phyloP scores from a whole-genome alignment of 768 basidiomycete species.

The Xerocomus brunneocitrinus region DNA sequence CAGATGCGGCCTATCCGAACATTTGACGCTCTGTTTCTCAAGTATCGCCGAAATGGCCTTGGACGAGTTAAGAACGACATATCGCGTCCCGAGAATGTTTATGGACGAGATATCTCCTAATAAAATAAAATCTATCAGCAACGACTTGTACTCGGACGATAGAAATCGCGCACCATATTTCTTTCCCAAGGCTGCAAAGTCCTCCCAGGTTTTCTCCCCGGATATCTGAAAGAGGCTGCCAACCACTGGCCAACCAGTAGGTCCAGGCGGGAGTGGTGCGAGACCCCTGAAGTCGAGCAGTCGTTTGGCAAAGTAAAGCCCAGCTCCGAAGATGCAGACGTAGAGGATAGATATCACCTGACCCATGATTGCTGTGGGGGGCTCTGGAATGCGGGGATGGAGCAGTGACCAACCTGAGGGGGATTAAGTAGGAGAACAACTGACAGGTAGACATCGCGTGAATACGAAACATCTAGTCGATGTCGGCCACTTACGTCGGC shows the following conservation, averaged over 20 bases:
- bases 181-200: constrained; percentile 49
- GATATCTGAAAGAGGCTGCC: constrained; percentile 56
- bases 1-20: constrained; percentile 32
- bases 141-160: not conserved
- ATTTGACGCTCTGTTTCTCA: constrained; percentile 51
- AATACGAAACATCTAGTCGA: no score
- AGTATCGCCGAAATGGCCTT: constrained; percentile 45
- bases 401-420: no score
- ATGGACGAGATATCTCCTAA: constrained; percentile 17
- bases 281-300: not conserved
- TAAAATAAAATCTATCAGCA: constrained; percentile 11
- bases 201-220: constrained; percentile 46
- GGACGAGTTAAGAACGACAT: constrained; percentile 47
- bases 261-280: constrained; percentile 17
- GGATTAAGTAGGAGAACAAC: no score
- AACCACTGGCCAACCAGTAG: constrained; percentile 35
- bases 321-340: constrained; percentile 17
- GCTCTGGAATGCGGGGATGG: no score
- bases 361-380: constrained; percentile 1
- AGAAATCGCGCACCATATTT: constrained; percentile 39
- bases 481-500: no score
- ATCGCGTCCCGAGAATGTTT: constrained; percentile 39
- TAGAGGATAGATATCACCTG: not conserved
- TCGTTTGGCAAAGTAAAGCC: constrained; percentile 6
- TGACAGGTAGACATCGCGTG: no score